These are phyloP conservation scores for Singerocomus rubriflavus DNA, from an alignment of 1,284 basidiomycete genomes.

Conservation along the genomic window DNA sequence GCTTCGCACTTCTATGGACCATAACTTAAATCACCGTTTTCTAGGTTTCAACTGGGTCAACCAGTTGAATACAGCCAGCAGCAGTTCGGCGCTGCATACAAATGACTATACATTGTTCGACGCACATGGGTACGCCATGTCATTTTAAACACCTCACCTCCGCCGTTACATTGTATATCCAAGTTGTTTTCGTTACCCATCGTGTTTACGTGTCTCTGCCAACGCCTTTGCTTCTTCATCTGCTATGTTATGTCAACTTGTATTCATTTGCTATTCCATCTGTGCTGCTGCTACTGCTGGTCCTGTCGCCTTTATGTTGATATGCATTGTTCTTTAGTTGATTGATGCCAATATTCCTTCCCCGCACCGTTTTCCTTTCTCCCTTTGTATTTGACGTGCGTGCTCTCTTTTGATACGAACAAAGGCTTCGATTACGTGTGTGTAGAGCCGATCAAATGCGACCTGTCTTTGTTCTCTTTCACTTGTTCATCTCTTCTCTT, in stretches of 20 bases:
- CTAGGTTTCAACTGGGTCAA: slow-evolving; percentile 44
- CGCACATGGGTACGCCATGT: slow-evolving; percentile 13
- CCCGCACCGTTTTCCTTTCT: no score
- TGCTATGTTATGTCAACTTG: background rate
- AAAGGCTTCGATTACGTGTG: no score
- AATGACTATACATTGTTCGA: slow-evolving; percentile 33
- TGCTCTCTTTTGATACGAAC: background rate
- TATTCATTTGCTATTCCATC: background rate
- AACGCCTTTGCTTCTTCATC: background rate
- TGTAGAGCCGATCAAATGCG: no score
- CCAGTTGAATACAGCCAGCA: slow-evolving; percentile 23
- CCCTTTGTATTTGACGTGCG: background rate
- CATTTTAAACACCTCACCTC: slow-evolving; percentile 8
- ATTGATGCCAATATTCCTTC: background rate
- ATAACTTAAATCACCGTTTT: background rate
- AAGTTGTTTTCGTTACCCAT: background rate
- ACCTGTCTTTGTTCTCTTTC: no score
- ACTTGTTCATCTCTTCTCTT: no score
- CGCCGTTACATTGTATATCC: background rate
- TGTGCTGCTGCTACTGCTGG: background rate
- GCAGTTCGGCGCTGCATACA: slow-evolving; percentile 15
- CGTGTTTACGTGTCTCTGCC: background rate
- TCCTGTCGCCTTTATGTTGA: background rate
- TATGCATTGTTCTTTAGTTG: background rate
- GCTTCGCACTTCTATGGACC: background rate